Base-by-base conservation (phyloP, 2,329 filamentous ascomycete genomes). In the Plectosphaerella cucumerina region DNA sequence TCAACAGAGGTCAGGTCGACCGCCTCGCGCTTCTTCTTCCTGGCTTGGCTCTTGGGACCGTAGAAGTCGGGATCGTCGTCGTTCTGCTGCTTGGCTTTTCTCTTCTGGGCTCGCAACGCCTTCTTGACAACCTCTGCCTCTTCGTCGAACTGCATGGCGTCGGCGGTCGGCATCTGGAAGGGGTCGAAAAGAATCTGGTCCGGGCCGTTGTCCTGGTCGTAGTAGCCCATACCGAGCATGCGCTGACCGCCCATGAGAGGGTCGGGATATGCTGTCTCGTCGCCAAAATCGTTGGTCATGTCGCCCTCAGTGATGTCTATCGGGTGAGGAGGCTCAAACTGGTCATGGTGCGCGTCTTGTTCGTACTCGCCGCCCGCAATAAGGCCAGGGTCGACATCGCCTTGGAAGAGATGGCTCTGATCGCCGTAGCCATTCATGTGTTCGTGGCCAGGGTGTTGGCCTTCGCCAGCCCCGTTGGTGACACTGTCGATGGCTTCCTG, bases 151-250 rank as follows among this genome's bases (percentile, higher is more conserved):
- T 64, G 59, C 49, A 80, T 59, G 11, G 65, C 63, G 4, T 78
- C 75, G 4, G 70, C 68, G 12, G 74, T 66, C 5, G 80, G 80
- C 23, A 71, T 70, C 56, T 82, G 75, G 59, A 82, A 84, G 9
- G 76, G 75, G 55, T 84, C 78, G 52, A 84, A 84, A 3, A 84
- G 62, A 61, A 84, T 84, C 59, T 71, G 79, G 61, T 83, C 78
- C 2, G 76, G 72, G 20, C 72, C 74, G 56, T 81, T 77, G 53
- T 81, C 78, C 57, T 81, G 79, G 51, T 83, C 75, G 59, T 83
- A 84, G 62, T 83, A 84, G 10, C 79, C 80, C 70, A 81, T 77
- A 15, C 81, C 81, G 55, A 83, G 69, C 63, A 74, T 77, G 31
- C 77, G 70, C 47, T 77, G 75, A n/a, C 68, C 69, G 39, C 65